Conservation (phyloP, 805 yeast species). For the Cyberlindnera euphorbiiphila region DNA sequence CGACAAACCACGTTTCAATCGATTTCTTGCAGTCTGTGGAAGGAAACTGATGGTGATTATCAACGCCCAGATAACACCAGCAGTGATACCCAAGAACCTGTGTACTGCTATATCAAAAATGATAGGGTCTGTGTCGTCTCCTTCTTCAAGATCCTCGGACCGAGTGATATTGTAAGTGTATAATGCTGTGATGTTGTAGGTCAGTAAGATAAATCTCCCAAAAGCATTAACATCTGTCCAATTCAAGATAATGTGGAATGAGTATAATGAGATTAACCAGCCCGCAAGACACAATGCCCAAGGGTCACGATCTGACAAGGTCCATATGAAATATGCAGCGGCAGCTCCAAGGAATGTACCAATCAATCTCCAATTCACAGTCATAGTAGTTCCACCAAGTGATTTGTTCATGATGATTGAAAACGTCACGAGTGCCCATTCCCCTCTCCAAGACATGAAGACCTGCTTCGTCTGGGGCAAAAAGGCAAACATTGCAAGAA, state of each 20-base stretch:
- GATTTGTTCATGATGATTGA: conserved; percentile 83
- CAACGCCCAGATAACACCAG: conserved; percentile 77
- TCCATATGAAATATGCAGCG: conserved; percentile 59
- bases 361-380: conserved; percentile 65
- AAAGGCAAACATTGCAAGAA: conserved; percentile 65
- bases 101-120: conserved; percentile 75
- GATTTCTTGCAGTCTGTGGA: conserved; percentile 72
- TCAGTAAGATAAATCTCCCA: conserved; percentile 66
- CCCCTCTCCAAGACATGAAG: conserved; percentile 69
- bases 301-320: conserved; percentile 50
- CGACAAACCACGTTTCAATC: conserved; percentile 62
- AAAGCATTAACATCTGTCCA: conserved; percentile 61
- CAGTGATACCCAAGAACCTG: conserved; percentile 64
- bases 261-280: conserved; percentile 34
- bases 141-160: conserved; percentile 55
- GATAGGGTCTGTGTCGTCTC: conserved; percentile 58
- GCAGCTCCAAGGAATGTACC: conserved; percentile 76
- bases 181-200: conserved; percentile 75
- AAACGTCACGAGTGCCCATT: conserved; percentile 81
- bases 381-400: conserved; percentile 79
- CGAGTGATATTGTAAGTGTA: conserved; percentile 68
- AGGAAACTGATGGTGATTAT: conserved; percentile 59
- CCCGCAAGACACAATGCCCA: conserved; percentile 48
- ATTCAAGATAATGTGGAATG: conserved; percentile 53
- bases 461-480: conserved; percentile 47